Base-by-base conservation (phyloP, 371 early-diverging fungal genomes). In the Syncephalastrum monosporum region DNA sequence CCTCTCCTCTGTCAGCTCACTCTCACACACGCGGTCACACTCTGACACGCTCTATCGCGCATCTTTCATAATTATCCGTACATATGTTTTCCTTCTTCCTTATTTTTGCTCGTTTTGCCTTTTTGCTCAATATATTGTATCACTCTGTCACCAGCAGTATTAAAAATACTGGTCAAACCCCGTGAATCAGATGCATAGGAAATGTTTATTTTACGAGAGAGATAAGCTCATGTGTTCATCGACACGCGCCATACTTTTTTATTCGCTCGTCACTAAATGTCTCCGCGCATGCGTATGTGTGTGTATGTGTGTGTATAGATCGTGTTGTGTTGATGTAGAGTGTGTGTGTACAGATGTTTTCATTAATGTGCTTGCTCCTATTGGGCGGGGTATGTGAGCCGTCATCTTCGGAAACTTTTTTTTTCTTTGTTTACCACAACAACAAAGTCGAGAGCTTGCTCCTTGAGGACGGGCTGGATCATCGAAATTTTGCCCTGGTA, bases 401-500 rank as follows among this genome's bases (percentile, higher is more conserved):
- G 24, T 19, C 19, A 19, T 47, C 17, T 23, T 47, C 19, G 23
- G 47, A 47, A 19, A 47, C 23, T 47, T 42, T 42, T 54, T 50
- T 51, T 7, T 33, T 33, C 45, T 25, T 46, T 23, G 47, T 38
- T 63, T 61, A 74, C 86, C 62, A 80, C 81, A 64, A 87, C 88
- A 23, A 91, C 82, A 67, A 91, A 91, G 21, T 83, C 75, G 42
- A 84, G 55, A 0, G 91, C 90, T 53, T 82, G 81, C 47, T 90
- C 89, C 53, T 83, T 82, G 15, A 79, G 66, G 55, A 88, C 89
- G 10, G 62, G 64, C 64, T 88, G 83, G 43, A 93, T 84, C 25
- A 81, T 67, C 16, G 91, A 90, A 4, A 93, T 92, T 67, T 92
- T 92, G 66, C 85, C 83, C 42, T 81, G 85, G 82, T 97, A 98